Conservation (phyloP, 2,329 filamentous ascomycete species). For the Colletotrichum cordylinicola region DNA sequence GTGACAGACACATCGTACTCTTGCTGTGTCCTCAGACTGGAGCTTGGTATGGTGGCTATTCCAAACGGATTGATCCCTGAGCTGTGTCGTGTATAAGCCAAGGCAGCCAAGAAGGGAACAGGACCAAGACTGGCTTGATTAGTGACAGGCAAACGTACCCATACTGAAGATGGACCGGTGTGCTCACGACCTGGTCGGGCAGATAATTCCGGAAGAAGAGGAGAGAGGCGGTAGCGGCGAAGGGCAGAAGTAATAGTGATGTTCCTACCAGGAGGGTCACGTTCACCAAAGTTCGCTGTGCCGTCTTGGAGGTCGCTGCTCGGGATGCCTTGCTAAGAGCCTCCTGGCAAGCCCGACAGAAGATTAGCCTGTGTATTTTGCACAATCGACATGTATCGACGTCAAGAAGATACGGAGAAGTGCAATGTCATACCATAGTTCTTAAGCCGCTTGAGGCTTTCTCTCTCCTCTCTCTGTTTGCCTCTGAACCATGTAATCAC, state of each 20-base stretch:
- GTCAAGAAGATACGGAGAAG: not conserved
- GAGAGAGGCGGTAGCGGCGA: conserved; percentile 55
- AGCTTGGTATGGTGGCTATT: conserved; percentile 47
- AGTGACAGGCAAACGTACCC: conserved; percentile 45
- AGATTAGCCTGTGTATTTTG: not conserved
- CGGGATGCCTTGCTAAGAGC: conserved; percentile 29
- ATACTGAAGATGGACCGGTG: conserved; percentile 64
- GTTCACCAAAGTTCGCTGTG: conserved; percentile 56
- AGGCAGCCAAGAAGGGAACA: not conserved
- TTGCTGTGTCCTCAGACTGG: conserved; percentile 71
- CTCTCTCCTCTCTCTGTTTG: not conserved
- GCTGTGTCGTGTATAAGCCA: conserved; percentile 31
- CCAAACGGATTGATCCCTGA: conserved; percentile 59
- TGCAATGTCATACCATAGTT: not conserved
- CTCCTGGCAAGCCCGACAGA: not conserved
- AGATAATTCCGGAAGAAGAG: conserved; percentile 63
- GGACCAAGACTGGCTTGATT: not conserved
- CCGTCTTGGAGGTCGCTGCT: conserved; percentile 54
- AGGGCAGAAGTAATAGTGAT: conserved; percentile 48
- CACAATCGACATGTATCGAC: not conserved
- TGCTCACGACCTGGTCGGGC: conserved; percentile 57
- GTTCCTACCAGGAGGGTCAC: conserved; percentile 48
- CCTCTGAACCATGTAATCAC: not conserved
- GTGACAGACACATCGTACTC: conserved; percentile 83
- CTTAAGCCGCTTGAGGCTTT: not conserved